Evolutionary conservation across 2,329 filamentous ascomycete genomes (phyloP), one percentile per base, ranked within the genome.

Genomic region (Teratosphaeria epicoccoides): DNA sequence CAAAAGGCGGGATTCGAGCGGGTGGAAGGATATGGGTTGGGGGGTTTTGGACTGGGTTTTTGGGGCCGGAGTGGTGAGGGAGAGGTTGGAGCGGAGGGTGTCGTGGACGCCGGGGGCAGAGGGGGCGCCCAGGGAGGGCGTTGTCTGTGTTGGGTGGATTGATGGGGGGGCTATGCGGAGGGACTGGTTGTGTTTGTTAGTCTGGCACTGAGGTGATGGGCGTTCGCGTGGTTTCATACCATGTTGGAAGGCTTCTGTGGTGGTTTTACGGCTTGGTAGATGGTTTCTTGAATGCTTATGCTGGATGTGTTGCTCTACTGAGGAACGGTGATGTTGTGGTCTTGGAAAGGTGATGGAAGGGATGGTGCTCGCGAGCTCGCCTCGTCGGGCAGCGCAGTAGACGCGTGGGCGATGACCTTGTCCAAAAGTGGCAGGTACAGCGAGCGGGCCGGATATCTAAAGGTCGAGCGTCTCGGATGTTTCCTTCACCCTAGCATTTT

Each of bases 81-180:
- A 82, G 59, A 95, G 79, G 71, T 90, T 89, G 57, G 84, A 77
- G 66, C 93, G 90, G 62, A 98, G 85, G 17, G 87, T 90, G 76
- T 97, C 93, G 78, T 94, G 90, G 58, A 97, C 78, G 61, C 91
- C 91, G 0, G 90, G 90, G 14, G 89, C 91, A 1, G 91, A 96
- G 61, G 93, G 93, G 3, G 93, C 93, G 59, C 77, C 79, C 66
- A 78, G 70, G 52, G 77, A 29, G 63, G 61, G 64, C 53, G 63
- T 73, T 61, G 76, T 80, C 63, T 63, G 59, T 49, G 66, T 63
- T 33, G 82, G 72, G 76, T 91, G 81, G 60, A 75, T 67, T 63
- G 82, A 71, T 55, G 82, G 69, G 67, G 93, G 93, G 61, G 88
- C 82, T 73, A 98, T 86, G 74, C 89, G 88, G 79, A 97, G 86